Conservation (phyloP, 2,329 filamentous ascomycete genomes). For the Sclerotinia nivalis region DNA sequence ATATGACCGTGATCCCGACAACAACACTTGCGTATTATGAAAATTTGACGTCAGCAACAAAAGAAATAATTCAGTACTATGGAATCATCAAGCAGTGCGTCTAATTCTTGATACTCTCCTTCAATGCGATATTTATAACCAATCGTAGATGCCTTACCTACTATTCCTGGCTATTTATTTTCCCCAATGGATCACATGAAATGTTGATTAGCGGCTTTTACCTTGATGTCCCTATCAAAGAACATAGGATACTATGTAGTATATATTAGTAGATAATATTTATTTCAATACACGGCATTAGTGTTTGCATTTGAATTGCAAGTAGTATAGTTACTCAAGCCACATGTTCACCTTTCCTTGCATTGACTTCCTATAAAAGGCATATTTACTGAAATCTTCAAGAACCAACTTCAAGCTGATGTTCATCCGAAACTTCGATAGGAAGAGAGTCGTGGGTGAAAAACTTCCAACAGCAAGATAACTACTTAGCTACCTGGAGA, state of each 20-base stretch:
- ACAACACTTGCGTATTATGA: background rate
- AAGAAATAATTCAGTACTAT: background rate
- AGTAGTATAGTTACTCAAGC: background rate
- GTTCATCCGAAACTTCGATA: background rate
- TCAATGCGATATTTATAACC: too few relatives aligned
- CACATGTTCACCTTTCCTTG: background rate
- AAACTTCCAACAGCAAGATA: background rate
- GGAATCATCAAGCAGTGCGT: too few relatives aligned
- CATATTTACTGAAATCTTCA: background rate
- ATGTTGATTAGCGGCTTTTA: too few relatives aligned
- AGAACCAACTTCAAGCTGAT: background rate
- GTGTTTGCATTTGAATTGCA: background rate
- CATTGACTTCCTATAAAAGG: background rate
- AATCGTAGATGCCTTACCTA: background rate
- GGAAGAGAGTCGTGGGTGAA: background rate
- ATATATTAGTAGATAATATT: background rate
- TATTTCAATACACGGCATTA: background rate
- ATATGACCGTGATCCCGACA: too few relatives aligned
- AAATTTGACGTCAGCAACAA: background rate
- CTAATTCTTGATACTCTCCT: too few relatives aligned
- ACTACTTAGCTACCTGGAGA: too few relatives aligned
- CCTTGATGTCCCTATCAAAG: background rate
- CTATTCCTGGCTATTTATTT: background rate
- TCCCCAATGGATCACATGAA: background rate
- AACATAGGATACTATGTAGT: rapidly evolving